Evolutionary conservation across 2,329 filamentous ascomycete genomes (phyloP).

Genomic region (Tolypocladium sp.): DNA sequence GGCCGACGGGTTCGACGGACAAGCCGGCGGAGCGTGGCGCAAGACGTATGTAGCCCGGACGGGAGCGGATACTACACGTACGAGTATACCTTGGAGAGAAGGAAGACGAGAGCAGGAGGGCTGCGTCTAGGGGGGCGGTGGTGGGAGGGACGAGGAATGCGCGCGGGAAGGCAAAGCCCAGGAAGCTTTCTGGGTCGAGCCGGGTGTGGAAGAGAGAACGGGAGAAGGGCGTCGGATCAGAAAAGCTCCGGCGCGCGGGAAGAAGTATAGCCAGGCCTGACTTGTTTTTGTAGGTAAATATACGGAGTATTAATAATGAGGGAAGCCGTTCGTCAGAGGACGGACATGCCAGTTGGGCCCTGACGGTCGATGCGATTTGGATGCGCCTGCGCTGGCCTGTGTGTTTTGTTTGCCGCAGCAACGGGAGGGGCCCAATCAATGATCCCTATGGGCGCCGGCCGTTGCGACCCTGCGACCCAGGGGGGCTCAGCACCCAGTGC

Average conservation of each 20-base stretch:
- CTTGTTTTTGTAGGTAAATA: background rate
- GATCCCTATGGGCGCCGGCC: background rate
- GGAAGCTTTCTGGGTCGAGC: background rate
- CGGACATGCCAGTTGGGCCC: background rate
- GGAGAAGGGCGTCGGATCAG: background rate
- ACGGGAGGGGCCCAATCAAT: conserved; percentile 6
- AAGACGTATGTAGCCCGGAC: background rate
- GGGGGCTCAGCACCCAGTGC: background rate
- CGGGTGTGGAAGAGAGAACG: background rate
- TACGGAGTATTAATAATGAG: background rate
- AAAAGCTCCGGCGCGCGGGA: background rate
- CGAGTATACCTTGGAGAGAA: background rate
- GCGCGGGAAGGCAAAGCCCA: background rate
- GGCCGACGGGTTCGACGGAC: background rate
- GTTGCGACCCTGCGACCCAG: background rate
- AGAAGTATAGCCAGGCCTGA: background rate
- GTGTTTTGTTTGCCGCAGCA: conserved; percentile 13
- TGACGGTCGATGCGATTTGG: background rate
- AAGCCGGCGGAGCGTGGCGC: background rate
- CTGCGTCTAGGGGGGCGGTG: background rate
- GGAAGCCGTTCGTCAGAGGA: background rate
- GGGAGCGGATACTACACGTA: background rate
- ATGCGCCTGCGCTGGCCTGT: background rate
- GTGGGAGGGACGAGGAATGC: background rate
- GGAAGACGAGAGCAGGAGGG: background rate